phyloP scores from a whole-genome alignment of 2,329 filamentous ascomycete species.

The Aureobasidium namibiae region DNA sequence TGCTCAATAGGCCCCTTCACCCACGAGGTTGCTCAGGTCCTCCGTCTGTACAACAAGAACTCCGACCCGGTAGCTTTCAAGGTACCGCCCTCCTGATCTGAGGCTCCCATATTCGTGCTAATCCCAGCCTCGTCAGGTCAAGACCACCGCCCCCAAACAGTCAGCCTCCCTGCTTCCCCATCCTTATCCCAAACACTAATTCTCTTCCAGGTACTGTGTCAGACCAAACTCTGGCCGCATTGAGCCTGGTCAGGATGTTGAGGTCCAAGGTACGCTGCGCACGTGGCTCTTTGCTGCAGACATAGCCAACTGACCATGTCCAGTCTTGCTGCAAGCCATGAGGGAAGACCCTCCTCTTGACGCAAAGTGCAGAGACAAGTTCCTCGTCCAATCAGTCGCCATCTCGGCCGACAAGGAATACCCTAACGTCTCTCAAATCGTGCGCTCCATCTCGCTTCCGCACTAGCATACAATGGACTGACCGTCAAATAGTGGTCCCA shows the following conservation, averaged over 20 bases:
- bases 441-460: slow-evolving; percentile 37
- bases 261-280: slow-evolving; percentile 68
- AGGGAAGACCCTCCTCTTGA: slow-evolving; percentile 83
- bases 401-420: slow-evolving; percentile 71
- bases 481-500: slow-evolving; percentile 55
- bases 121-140: slow-evolving; percentile 56
- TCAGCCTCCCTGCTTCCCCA: slow-evolving; percentile 43
- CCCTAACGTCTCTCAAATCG: slow-evolving; percentile 69
- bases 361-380: slow-evolving; percentile 93
- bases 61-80: slow-evolving; percentile 56
- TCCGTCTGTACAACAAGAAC: slow-evolving; percentile 52
- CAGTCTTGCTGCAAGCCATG: slow-evolving; percentile 95
- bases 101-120: background rate
- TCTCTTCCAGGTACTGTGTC: slow-evolving; percentile 73
- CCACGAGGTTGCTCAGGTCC: slow-evolving; percentile 53
- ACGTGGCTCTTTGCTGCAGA: slow-evolving; percentile 10
- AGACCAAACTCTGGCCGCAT: slow-evolving; percentile 95
- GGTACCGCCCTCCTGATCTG: slow-evolving; percentile 30
- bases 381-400: slow-evolving; percentile 85
- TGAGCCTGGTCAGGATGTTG: slow-evolving; percentile 79
- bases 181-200: slow-evolving; percentile 6
- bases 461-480: background rate
- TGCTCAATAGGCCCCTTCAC: slow-evolving; percentile 50
- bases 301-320: background rate
- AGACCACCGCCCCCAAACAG: slow-evolving; percentile 98